Base-by-base conservation (phyloP, 176 grass and related monocot species). In the Lolium perenne region DNA sequence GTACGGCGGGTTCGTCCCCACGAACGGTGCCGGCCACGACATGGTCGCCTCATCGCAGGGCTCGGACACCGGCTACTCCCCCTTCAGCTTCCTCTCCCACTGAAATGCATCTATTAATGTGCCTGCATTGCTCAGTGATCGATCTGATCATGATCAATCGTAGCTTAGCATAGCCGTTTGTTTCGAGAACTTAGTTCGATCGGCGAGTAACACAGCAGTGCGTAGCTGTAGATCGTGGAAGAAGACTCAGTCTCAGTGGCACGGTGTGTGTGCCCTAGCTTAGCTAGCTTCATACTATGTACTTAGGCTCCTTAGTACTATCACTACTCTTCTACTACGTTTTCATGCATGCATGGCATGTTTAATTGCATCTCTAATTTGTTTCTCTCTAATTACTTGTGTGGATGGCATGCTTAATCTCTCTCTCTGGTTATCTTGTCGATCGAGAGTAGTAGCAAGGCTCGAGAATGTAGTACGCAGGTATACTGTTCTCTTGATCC, bases 61-160 rank as follows among this genome's bases (percentile, higher is more conserved):
- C 18, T 88, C 90, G 0, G 90, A 91, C 55, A 11, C 8, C 72
- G 72, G 72, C 72, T 85, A 58, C 86, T 85, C 90, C 14, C 90
- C 90, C 35, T 91, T 91, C 82, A 65, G 90, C 78, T 91, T 91
- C 63, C 86, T 88, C 53, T 91, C 90, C 15, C 90, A 88, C 71
- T 91, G 77, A 91, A 38, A 15, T 38, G 21, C 6, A 20, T 18
- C 43, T 8, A 0, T 29, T 29, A 29, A 29, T 35, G n/a, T 10
- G 62, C 51, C 25, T 3, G 50, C 83, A 50, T 66, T 71, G 71
- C 40, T 66, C 15, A 63, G 3, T 38, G 65, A 68, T 38, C 78
- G 58, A 21, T 84, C 65, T 63, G 74, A 7, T 64, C 74, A 69
- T 20, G 35, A 50, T 71, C 62, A 32, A 41, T 54, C 41, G 2